A percentile compares a stretch with the other conserved stretches of the same genome.
These are phyloP conservation scores for Colletotrichum agaves DNA, from an alignment of 2,329 filamentous ascomycete species.

Conservation along the genomic window DNA sequence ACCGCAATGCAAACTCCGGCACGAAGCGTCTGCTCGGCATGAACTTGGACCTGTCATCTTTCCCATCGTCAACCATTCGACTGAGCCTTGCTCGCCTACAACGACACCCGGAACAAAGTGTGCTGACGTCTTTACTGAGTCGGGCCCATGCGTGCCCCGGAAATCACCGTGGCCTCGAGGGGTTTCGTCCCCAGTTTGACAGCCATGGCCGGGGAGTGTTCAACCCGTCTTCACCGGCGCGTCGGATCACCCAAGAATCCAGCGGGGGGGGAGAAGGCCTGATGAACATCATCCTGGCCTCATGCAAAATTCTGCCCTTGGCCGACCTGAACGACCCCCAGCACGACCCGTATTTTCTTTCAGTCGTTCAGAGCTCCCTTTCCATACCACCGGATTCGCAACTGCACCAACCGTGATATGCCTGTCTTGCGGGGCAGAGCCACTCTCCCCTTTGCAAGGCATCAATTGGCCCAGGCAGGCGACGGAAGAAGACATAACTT, in stretches of 20 bases:
- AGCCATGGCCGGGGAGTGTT: conserved; percentile 11
- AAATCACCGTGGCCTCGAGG: conserved; percentile 22
- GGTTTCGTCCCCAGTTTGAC: conserved; percentile 3
- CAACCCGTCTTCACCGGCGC: conserved; percentile 8
- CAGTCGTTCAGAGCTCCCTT: conserved; percentile 1
- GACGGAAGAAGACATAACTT: no score
- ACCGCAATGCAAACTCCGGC: background rate
- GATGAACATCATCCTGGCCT: conserved; percentile 3
- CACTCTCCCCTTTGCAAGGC: no score
- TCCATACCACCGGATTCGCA: background rate
- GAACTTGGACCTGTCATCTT: background rate
- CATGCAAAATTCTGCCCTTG: conserved; percentile 22
- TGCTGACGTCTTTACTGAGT: background rate
- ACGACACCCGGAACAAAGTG: background rate
- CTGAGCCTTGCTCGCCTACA: no score
- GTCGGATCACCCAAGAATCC: conserved; percentile 17
- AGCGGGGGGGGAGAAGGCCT: background rate
- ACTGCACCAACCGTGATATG: background rate
- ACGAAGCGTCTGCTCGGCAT: background rate
- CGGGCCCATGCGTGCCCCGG: conserved; percentile 6
- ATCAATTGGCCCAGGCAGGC: no score
- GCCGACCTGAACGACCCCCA: conserved; percentile 31
- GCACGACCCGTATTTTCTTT: conserved; percentile 7
- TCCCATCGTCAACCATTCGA: background rate
- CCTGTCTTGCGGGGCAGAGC: no score